A percentile compares a stretch with the other conserved stretches of the same genome.
Conservation (phyloP, 2,329 filamentous ascomycete species). For the Ascochyta fabae region DNA sequence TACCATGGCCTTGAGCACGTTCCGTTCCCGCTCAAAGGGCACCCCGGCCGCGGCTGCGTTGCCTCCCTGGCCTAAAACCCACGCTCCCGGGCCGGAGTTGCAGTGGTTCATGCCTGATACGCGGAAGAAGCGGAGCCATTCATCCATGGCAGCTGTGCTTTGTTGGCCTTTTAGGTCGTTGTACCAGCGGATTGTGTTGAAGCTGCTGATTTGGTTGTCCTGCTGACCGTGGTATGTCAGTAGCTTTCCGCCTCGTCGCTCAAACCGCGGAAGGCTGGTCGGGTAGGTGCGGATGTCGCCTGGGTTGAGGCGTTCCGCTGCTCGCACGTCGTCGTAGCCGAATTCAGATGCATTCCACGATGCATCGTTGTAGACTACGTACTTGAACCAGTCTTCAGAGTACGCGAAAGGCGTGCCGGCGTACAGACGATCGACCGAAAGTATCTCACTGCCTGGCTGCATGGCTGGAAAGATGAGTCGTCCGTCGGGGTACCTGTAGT, state of each 20-base stretch:
- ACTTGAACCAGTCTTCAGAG: constrained; percentile 54
- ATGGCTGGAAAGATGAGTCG: constrained; percentile 57
- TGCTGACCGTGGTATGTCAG: constrained; percentile 54
- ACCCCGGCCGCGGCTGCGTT: constrained; percentile 27
- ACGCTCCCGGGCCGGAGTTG: constrained; percentile 54
- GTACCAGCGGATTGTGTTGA: constrained; percentile 55
- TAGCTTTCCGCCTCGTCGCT: constrained; percentile 52
- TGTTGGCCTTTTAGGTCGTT: constrained; percentile 43
- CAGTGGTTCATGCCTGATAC: constrained; percentile 62
- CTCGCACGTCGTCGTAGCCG: constrained; percentile 25
- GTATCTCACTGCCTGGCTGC: constrained; percentile 55
- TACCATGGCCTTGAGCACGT: constrained; percentile 51
- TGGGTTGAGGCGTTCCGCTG: constrained; percentile 46
- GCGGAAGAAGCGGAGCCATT: constrained; percentile 58
- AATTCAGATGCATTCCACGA: constrained; percentile 31
- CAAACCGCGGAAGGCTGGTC: constrained; percentile 41
- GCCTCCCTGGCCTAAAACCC: constrained; percentile 36
- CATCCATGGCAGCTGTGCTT: constrained; percentile 21
- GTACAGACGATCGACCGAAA: constrained; percentile 47
- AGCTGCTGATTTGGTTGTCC: constrained; percentile 54
- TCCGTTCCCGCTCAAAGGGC: constrained; percentile 21
- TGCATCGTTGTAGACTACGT: constrained; percentile 52
- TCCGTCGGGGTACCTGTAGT: constrained; percentile 52
- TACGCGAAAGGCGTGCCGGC: constrained; percentile 47
- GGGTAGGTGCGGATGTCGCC: constrained; percentile 47